Evolutionary conservation across 2,329 filamentous ascomycete species (phyloP), one percentile per base, ranked within the genome.

Genomic region (Fusarium tjaetaba): DNA sequence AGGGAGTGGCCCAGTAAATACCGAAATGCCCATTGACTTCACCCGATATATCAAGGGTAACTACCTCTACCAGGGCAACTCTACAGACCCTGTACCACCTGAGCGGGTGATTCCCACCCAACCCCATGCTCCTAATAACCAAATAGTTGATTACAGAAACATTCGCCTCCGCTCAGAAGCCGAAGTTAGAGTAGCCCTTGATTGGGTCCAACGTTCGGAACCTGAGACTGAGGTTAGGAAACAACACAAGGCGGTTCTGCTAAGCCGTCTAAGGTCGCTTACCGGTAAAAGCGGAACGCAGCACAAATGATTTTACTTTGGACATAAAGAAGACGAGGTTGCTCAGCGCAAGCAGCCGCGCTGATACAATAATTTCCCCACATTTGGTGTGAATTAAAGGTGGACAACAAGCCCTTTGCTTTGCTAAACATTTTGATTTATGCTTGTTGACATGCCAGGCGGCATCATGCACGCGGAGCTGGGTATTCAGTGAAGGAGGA

Each of bases 121-220:
- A 48, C 49, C 41, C 49, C 30, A 32, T 18, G 30, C 64, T 56
- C 52, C 46, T 70, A 32, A 42, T 16, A 18, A 39, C 28, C 45
- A 70, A 34, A 65, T 30, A 65, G 14, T 39, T 58, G 64, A 74
- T 58, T 70, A 61, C 46, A 65, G 59, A 34, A 68, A 41, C 34
- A 43, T 74, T 32, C 88, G 91, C 77, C 85, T 94, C 58, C 84
- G 84, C 61, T 89, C 89, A 7, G 88, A 93, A 70, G 87, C 86
- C 7, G 88, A 93, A 76, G 85, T 94, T 22, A 85, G 87, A 61
- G 82, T 87, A 26, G 92, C 94, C 86, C 82, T 94, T 22, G 86
- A 89, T 62, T 87, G 88, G 1, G 80, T 94, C 28, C 89, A 89
- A 28, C 80, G 71, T 68, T 77, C 79, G 32, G 46, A 63, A 51